Percentiles rank a stretch among this genome's conserved stretches.
Evolutionary conservation across 2,329 filamentous ascomycete genomes (phyloP).

Genomic region (Penicillium sp.): DNA sequence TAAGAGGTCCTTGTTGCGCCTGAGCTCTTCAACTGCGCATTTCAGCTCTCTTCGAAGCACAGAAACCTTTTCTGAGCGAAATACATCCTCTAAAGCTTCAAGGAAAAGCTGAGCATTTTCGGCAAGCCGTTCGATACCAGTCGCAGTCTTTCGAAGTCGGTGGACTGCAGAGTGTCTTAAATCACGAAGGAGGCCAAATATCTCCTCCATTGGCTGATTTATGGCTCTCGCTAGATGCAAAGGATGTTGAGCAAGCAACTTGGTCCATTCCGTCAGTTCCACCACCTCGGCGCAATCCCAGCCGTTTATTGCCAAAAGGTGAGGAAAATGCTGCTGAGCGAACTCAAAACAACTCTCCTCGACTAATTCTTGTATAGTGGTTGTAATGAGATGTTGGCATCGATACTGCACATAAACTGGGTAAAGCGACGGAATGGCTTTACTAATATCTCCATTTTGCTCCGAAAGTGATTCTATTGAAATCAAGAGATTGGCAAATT

Average conservation of each 20-base stretch:
- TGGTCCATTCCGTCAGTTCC: neutral
- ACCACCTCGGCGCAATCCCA: neutral
- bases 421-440: neutral
- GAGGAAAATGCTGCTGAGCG: neutral
- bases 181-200: neutral
- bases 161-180: constrained; percentile 7
- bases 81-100: constrained; percentile 1
- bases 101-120: constrained; percentile 11
- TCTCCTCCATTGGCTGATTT: neutral
- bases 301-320: neutral
- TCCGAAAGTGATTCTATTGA: neutral
- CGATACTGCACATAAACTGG: neutral
- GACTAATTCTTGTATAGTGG: neutral
- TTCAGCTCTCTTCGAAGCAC: neutral
- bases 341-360: neutral
- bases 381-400: neutral
- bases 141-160: constrained; percentile 10
- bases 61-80: neutral
- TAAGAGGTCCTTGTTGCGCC: neutral
- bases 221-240: too few species aligned
- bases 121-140: constrained; percentile 7
- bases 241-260: neutral
- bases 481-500: neutral
- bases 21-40: neutral
- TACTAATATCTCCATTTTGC: neutral